A percentile compares a stretch with the other conserved stretches of the same genome.
phyloP scores from a whole-genome alignment of 345 rosid genomes.

The Corymbia maculata region DNA sequence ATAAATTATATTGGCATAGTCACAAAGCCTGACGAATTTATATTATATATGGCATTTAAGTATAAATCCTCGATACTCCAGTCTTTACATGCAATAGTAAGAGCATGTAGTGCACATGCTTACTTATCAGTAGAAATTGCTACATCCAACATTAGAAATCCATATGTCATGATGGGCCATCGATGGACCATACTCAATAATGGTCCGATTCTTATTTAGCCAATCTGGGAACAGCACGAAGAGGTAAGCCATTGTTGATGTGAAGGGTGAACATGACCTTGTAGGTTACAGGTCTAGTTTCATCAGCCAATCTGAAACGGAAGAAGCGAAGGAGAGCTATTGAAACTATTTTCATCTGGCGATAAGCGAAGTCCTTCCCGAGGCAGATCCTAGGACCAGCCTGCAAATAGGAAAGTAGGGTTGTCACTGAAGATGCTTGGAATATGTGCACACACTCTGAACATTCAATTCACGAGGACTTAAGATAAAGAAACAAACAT shows the following conservation, averaged over 20 bases:
- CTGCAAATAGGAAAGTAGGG: constrained; percentile 13
- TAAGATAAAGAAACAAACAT: constrained; percentile 11
- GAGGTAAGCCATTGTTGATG: constrained; percentile 38
- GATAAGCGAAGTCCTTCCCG: constrained; percentile 67
- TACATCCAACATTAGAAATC: background rate
- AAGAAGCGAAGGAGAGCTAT: constrained; percentile 51
- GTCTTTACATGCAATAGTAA: background rate
- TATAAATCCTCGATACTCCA: background rate
- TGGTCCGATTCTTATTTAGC: background rate
- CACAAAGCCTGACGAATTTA: background rate
- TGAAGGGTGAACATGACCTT: constrained; percentile 68
- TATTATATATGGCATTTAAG: background rate
- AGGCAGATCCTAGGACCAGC: constrained; percentile 83
- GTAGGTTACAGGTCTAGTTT: constrained; percentile 20
- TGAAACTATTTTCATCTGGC: constrained; percentile 74
- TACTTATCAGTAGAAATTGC: background rate
- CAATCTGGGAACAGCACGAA: constrained; percentile 29
- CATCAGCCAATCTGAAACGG: constrained; percentile 46
- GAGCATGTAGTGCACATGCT: background rate
- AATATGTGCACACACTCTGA: background rate
- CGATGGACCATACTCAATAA: background rate
- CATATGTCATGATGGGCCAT: background rate
- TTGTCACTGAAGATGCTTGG: background rate
- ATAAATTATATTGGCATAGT: background rate
- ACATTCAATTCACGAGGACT: background rate